These are phyloP conservation scores for Trypanosoma conorhini DNA, from an alignment of 208 protist species.

Conservation along the genomic window DNA sequence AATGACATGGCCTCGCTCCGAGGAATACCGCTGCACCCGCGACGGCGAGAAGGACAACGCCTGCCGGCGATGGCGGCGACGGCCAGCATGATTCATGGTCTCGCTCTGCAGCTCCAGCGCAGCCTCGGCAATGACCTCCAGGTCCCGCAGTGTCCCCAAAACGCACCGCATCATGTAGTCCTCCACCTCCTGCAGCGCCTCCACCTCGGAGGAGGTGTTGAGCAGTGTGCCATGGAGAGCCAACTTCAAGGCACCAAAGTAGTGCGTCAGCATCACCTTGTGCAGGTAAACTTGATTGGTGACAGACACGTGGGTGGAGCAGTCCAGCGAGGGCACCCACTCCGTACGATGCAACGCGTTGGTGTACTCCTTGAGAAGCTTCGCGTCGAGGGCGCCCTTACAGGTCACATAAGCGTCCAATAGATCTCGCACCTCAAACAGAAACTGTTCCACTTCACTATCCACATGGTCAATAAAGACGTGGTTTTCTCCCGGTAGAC, in stretches of 20 bases:
- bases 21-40: not conserved
- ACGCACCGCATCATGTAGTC: constrained; percentile 66
- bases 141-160: constrained; percentile 60
- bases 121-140: constrained; percentile 59
- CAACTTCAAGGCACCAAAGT: constrained; percentile 78
- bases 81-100: constrained; percentile 2
- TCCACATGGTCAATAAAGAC: constrained; percentile 76
- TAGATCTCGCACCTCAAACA: constrained; percentile 55
- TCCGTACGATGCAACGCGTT: constrained; percentile 46
- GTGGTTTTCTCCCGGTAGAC: constrained; percentile 61
- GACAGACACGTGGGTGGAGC: constrained; percentile 73
- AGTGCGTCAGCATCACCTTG: constrained; percentile 73
- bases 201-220: constrained; percentile 38
- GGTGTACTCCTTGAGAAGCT: constrained; percentile 45
- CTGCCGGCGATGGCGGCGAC: constrained; percentile 28
- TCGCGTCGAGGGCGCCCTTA: constrained; percentile 55
- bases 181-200: constrained; percentile 57
- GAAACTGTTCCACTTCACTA: constrained; percentile 53
- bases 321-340: constrained; percentile 78
- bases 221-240: constrained; percentile 59
- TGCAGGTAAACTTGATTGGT: constrained; percentile 83
- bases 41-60: constrained; percentile 21
- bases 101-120: constrained; percentile 56
- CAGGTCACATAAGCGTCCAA: constrained; percentile 62
- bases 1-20: constrained; percentile 14